A percentile compares a stretch with the other conserved stretches of the same genome.
Conservation (phyloP, 2,329 filamentous ascomycete genomes). For the Botrytis deweyae region DNA sequence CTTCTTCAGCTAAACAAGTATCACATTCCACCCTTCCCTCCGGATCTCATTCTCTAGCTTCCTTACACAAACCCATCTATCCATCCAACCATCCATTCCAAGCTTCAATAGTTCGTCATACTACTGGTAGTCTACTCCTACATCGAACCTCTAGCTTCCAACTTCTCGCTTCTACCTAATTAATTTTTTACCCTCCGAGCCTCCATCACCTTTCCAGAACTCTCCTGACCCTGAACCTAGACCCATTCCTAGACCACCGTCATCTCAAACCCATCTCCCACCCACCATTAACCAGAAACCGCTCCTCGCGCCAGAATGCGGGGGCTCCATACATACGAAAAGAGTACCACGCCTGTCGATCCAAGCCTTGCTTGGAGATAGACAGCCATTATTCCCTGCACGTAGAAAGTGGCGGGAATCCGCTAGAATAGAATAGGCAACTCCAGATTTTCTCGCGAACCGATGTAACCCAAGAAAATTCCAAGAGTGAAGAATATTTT, state of each 20-base stretch:
- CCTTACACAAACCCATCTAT: not conserved
- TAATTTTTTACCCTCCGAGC: not conserved
- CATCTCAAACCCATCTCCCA: not conserved
- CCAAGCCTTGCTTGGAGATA: not conserved
- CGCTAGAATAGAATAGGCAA: not conserved
- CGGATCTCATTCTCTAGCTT: not conserved
- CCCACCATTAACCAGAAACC: not conserved
- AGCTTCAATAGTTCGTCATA: not conserved
- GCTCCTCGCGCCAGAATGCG: not conserved
- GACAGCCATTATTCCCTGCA: not conserved
- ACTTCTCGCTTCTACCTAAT: not conserved
- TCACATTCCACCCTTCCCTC: not conserved
- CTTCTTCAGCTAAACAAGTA: not conserved
- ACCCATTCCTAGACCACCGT: not conserved
- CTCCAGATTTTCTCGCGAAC: not conserved
- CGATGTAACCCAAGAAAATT: not conserved
- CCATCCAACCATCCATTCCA: not conserved
- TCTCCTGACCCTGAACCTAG: not conserved
- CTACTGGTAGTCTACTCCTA: not conserved
- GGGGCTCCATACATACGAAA: not conserved
- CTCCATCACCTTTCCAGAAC: not conserved
- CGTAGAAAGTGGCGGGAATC: not conserved
- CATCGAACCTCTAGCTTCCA: not conserved
- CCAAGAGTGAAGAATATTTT: not conserved
- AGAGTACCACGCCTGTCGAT: not conserved